Evolutionary conservation across 2,329 filamentous ascomycete genomes (phyloP), one percentile per base, ranked within the genome.

Genomic region (Scytalidium sp.): DNA sequence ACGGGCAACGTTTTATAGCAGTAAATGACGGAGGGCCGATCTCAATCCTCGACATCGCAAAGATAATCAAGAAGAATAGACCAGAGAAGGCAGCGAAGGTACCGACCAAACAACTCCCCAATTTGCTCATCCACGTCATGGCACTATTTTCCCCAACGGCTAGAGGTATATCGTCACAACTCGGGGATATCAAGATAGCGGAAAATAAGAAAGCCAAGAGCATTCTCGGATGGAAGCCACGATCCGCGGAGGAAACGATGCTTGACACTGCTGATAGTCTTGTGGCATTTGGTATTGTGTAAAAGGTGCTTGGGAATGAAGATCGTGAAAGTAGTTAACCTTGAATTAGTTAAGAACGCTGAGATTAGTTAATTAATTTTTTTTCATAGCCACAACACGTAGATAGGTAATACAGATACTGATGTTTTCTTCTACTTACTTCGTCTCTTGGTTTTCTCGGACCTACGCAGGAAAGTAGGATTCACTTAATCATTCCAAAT

Each of bases 1-100:
- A 47, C 1, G 58, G 57, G 9, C 53, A 65, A 50, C 50, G 64
- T 8, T 65, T 65, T 32, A 50, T 63, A 15, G 49, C 50, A 22
- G 43, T 39, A 15, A 32, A 23, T 25, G 41, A 27, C 32, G 41
- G 49, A 4, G 11, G 29, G 25, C 50, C 21, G 11, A 32, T 60
- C 25, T 54, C 43, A 21, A 45, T 63, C 19, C 46, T 55, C 21
- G 54, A 64, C 2, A 56, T 66, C 8, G 58, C 60, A 1, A 19
- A 50, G 17, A 55, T 55, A 2, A 52, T 67, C 8, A 62, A 56
- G 41, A 47, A 57, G 17, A 47, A 56, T 41, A 51, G 44, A 25
- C 17, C 32, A 5, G 15, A 45, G 15, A 19, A 43, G 9, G 40
- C 44, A n/a, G 44, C 45, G 49, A 49, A 49, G 19, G 43, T 46